Evolutionary conservation across 139 green algal genomes (phyloP).

Genomic region (Chlamydomonas incerta): DNA sequence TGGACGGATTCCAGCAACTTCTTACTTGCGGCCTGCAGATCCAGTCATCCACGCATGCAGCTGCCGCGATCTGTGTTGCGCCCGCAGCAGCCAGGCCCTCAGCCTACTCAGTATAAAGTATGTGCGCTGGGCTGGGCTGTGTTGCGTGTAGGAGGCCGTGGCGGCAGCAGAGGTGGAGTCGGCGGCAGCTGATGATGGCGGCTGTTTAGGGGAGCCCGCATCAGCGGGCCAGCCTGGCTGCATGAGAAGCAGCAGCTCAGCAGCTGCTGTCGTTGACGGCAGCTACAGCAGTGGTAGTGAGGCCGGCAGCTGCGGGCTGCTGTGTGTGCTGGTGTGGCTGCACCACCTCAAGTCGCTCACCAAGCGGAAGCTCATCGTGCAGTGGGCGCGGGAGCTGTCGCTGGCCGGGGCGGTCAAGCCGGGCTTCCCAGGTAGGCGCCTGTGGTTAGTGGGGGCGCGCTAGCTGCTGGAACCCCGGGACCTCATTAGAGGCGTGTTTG

Average conservation of each 20-base stretch:
- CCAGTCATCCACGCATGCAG: too few species aligned
- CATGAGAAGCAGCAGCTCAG: background rate
- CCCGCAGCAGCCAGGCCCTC: too few species aligned
- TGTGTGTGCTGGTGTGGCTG: slow-evolving; percentile 68
- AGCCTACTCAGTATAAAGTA: too few species aligned
- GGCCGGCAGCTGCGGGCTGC: background rate
- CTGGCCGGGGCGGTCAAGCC: slow-evolving; percentile 70
- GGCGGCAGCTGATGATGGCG: background rate
- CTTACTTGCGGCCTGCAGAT: too few species aligned
- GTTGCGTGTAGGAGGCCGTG: background rate
- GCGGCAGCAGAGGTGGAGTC: background rate
- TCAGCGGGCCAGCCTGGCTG: background rate
- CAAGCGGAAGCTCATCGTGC: slow-evolving; percentile 78
- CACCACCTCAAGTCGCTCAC: slow-evolving; percentile 80
- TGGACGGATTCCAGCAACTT: too few species aligned
- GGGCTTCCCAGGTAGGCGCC: slow-evolving; percentile 62
- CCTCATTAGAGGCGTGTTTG: background rate
- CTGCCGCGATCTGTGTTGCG: too few species aligned
- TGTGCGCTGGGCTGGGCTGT: too few species aligned
- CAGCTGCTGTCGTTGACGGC: too few species aligned
- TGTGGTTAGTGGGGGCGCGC: background rate
- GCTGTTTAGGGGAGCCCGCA: too few species aligned
- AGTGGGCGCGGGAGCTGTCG: slow-evolving; percentile 63
- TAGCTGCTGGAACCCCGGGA: too few species aligned
- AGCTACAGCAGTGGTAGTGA: background rate